Evolutionary conservation across 2,329 filamentous ascomycete genomes (phyloP).

Genomic region (Pseudogymnoascus sp.): DNA sequence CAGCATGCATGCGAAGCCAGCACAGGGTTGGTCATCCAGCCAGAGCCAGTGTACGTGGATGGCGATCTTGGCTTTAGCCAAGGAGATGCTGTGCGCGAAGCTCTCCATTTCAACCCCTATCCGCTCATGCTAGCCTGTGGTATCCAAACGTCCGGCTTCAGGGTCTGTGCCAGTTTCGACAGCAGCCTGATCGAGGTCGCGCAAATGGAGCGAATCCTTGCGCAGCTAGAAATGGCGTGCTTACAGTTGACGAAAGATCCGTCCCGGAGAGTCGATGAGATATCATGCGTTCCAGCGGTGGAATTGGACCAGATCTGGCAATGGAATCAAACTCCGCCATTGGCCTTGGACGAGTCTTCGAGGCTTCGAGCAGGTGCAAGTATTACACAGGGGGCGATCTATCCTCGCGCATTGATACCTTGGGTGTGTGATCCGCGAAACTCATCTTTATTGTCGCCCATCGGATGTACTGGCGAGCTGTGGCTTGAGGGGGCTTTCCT

Average conservation of each 20-base stretch:
- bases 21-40: conserved; percentile 23
- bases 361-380: conserved; percentile 20
- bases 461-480: conserved; percentile 35
- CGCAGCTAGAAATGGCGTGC: conserved; percentile 32
- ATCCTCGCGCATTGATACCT: conserved; percentile 32
- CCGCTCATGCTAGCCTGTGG: conserved; percentile 44
- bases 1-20: conserved; percentile 21
- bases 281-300: conserved; percentile 33
- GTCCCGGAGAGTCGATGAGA: conserved; percentile 27
- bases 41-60: conserved; percentile 33
- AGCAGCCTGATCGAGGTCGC: conserved; percentile 30
- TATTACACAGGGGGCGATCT: conserved; percentile 26
- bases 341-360: conserved; percentile 30
- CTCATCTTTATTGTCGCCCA: conserved; percentile 33
- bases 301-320: conserved; percentile 40
- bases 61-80: conserved; percentile 34
- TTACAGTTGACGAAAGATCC: conserved; percentile 23
- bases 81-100: conserved; percentile 30
- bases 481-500: conserved; percentile 37
- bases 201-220: conserved; percentile 36
- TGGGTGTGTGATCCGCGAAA: conserved; percentile 33
- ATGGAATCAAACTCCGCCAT: conserved; percentile 35
- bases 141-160: conserved; percentile 37
- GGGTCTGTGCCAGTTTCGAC: conserved; percentile 40
- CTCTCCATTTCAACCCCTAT: conserved; percentile 41